Base-by-base conservation (phyloP, 495 filamentous ascomycete species). In the Cairneyella variabilis region DNA sequence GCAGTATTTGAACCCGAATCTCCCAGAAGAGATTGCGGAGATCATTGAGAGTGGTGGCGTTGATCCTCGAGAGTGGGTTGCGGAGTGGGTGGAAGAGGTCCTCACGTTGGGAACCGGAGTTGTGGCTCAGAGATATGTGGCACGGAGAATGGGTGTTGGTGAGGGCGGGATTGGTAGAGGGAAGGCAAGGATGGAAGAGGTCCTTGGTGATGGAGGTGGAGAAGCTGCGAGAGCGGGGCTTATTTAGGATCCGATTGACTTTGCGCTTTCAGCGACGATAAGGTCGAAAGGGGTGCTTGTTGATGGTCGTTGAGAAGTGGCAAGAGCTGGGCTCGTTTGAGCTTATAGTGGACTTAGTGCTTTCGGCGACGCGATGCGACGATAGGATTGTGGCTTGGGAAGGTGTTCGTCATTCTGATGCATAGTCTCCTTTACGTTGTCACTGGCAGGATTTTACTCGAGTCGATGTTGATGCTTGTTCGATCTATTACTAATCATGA, bases 111-210 rank as follows among this genome's bases (percentile, higher is more conserved):
- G 83, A 3, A 79, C 91, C 1, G 95, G 93, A 5, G 69, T 95
- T 17, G 83, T 97, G 10, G 93, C 93, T n/a, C 93, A 98, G 76
- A 75, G 90, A 57, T 98, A 98, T 67, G 95, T 98, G 4, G 93
- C 93, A 5, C 79, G 89, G 47, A 73, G 93, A 43, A 98, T 98
- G 93, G 90, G 93, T 16, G 91, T 98, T 4, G 93, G 93, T 41
- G 89, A 95, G 68, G 81, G 85, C 6, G 84, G 83, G 6, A 81
- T 92, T 51, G 88, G 87, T 16, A 84, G 84, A 71, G 88, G 90
- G 57, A 92, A 90, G 69, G 82, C 82, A 60, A 85, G 84, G 74
- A 78, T 86, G 62, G 83, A 87, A 63, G 77, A 78, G 20, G 70
- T 82, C 4, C 60, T 92, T 25, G 80, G 86, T 53, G 83, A 82